Percentiles rank a stretch among this genome's conserved stretches.
Conservation (phyloP, 257 asterid genomes). For the Przewalskia tangutica region DNA sequence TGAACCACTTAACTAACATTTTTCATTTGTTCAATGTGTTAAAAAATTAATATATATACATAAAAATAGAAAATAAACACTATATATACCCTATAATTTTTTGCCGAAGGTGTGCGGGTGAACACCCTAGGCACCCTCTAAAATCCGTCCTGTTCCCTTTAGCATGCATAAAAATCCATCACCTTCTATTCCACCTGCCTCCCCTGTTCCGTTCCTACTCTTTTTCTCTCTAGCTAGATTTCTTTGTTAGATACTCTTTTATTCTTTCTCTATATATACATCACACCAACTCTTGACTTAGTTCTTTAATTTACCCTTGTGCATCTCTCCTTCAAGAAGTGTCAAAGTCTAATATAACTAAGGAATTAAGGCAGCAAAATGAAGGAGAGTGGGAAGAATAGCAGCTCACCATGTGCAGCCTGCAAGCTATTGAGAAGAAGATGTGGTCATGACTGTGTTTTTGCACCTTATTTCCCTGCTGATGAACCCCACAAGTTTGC, state of each 20-base stretch:
- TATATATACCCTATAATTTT: no score
- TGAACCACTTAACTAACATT: no score
- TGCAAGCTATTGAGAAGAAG: slow-evolving; percentile 8
- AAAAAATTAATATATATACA: no score
- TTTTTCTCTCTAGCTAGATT: background rate
- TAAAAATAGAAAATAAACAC: no score
- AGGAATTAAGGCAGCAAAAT: background rate
- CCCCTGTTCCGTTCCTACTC: background rate
- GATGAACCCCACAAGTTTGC: slow-evolving; percentile 7
- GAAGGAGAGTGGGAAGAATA: slow-evolving; percentile 4
- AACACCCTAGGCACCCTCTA: background rate
- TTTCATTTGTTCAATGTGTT: no score
- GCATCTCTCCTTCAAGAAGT: background rate
- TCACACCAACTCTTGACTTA: background rate
- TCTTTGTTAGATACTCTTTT: background rate
- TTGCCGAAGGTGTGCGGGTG: no score
- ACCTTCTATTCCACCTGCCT: background rate
- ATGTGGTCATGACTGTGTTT: background rate
- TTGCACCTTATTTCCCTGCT: slow-evolving; percentile 5
- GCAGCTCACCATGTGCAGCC: slow-evolving; percentile 6
- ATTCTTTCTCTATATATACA: background rate
- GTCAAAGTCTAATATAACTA: background rate
- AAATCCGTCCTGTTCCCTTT: background rate
- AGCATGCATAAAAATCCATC: background rate
- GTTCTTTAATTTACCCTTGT: background rate